Base-by-base conservation (phyloP, 31 red algal genomes). In the Endocladia muricata region DNA sequence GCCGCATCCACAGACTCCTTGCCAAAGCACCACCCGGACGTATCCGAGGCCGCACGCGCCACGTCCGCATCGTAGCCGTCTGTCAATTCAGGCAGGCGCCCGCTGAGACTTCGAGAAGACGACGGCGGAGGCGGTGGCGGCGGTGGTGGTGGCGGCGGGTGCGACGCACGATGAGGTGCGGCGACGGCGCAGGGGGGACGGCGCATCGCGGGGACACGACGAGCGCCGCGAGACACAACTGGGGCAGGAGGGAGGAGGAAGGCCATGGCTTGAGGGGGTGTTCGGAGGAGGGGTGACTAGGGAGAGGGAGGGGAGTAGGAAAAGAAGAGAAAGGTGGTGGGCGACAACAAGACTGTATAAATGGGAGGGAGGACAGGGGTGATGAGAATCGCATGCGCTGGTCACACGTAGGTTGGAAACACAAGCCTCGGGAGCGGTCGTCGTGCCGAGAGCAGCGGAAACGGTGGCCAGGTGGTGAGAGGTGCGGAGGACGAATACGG, bases 21-120 rank as follows among this genome's bases (percentile, higher is more conserved):
- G 9, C 94, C 94, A 78, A 97, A 97, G 37, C 94, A 97, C 90
- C 90, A 97, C 56, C 81, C 84, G 49, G 68, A 74, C 7, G 64
- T 39, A 17, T 55, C 21, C 15, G 41, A 22, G 13, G 57, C 25
- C 4, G 1, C 35, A n/a, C n/a, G n/a, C n/a, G 48, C 1, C 11
- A 0, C 37, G 9, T 8, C n/a, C 2, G 40, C 31, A 19, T 55
- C 48, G 2, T 6, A 31, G 15, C 2, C n/a, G 40, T n/a, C n/a
- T n/a, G n/a, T n/a, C 0, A 44, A 52, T 17, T 73, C 69, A 19
- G 69, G 69, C 29, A 73, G 69, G 48, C 19, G 38, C 34, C 69
- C 69, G 30, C 69, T 35, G 43, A n/a, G n/a, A n/a, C n/a, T n/a
- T n/a, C n/a, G n/a, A n/a, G n/a, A n/a, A n/a, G 56, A 41, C n/a